phyloP scores from a whole-genome alignment of 306 rosid genomes.

The Cucumis hystrix region DNA sequence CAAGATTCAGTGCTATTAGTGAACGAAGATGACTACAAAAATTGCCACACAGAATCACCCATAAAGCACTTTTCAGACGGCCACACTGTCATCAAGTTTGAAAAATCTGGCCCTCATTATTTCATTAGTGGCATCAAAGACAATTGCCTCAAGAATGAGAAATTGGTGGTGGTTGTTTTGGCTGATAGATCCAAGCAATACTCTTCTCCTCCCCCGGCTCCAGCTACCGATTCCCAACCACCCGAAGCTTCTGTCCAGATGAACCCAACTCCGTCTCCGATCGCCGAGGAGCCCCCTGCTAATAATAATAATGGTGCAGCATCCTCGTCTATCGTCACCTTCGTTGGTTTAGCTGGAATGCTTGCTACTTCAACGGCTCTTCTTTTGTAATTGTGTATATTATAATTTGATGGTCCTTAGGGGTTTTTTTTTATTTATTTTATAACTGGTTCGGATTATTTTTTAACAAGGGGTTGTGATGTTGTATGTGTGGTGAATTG shows the following conservation, averaged over 20 bases:
- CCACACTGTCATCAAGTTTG: slow-evolving; percentile 41
- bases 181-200: slow-evolving; percentile 42
- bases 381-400: slow-evolving; percentile 20
- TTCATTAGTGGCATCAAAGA: slow-evolving; percentile 82
- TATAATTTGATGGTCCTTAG: not conserved
- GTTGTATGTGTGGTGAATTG: not conserved
- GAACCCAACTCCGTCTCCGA: slow-evolving; percentile 39
- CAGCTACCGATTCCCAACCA: slow-evolving; percentile 10
- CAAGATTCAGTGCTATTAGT: slow-evolving; percentile 72
- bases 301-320: slow-evolving; percentile 28
- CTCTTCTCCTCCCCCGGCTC: slow-evolving; percentile 23
- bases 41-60: slow-evolving; percentile 46
- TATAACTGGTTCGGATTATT: not conserved
- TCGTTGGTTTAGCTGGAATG: slow-evolving; percentile 41
- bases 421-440: not conserved
- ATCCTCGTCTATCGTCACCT: slow-evolving; percentile 14
- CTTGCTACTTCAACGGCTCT: slow-evolving; percentile 33
- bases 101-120: slow-evolving; percentile 46
- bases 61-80: slow-evolving; percentile 43
- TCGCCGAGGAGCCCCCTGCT: slow-evolving; percentile 38
- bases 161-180: slow-evolving; percentile 48
- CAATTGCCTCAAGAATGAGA: slow-evolving; percentile 67
- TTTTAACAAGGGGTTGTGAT: not conserved
- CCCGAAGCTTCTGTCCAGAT: slow-evolving; percentile 22
- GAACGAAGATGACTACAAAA: slow-evolving; percentile 42